A percentile compares a stretch with the other conserved stretches of the same genome.
These are phyloP conservation scores for Exophiala spinifera DNA, from an alignment of 2,329 filamentous ascomycete species.

Conservation along the genomic window DNA sequence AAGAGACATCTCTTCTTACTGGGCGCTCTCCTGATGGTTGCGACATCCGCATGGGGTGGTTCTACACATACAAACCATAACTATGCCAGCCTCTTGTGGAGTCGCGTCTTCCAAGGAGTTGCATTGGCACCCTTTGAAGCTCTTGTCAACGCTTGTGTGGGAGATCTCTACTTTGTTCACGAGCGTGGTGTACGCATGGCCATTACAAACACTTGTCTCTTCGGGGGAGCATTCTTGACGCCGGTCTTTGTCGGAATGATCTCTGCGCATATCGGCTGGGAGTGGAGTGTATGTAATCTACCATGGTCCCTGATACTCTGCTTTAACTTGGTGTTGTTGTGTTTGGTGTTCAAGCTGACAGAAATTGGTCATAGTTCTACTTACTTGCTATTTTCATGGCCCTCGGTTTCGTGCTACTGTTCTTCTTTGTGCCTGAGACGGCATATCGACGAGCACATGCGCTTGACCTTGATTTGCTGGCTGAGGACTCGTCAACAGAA, in stretches of 20 bases:
- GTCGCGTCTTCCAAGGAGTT: conserved; percentile 80
- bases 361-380: conserved; percentile 72
- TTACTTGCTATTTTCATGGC: conserved; percentile 81
- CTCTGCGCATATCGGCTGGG: conserved; percentile 24
- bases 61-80: conserved; percentile 55
- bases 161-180: conserved; percentile 88
- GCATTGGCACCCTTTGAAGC: conserved; percentile 87
- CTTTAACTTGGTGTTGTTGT: conserved; percentile 29
- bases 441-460: conserved; percentile 65
- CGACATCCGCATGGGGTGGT: conserved; percentile 75
- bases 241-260: conserved; percentile 71
- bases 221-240: conserved; percentile 71
- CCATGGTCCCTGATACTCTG: conserved; percentile 37
- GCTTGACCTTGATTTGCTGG: conserved; percentile 60
- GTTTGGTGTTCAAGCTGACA: conserved; percentile 54
- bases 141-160: conserved; percentile 81
- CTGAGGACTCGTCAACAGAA: conserved; percentile 19
- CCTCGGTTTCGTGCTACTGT: conserved; percentile 64
- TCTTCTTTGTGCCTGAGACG: conserved; percentile 83
- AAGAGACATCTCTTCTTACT: conserved; percentile 85
- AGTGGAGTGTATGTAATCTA: conserved; percentile 23
- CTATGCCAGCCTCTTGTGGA: conserved; percentile 71
- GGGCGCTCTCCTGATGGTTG: conserved; percentile 69
- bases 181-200: conserved; percentile 79
- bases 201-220: conserved; percentile 66